phyloP scores from a whole-genome alignment of 108 stramenopile genomes.

The Pseudonitzschia delicatissima region DNA sequence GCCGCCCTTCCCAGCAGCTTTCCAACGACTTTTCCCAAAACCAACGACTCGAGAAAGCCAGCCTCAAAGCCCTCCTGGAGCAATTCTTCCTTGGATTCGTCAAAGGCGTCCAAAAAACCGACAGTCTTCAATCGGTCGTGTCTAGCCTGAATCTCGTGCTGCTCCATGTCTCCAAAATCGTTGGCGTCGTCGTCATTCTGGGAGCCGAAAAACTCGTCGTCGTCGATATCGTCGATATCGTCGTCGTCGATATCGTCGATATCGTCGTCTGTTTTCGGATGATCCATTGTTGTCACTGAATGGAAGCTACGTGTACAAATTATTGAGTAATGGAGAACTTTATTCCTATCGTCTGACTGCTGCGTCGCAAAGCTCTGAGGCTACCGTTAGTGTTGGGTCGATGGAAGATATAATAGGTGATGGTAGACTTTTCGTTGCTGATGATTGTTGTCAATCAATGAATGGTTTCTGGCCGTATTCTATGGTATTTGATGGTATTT shows the following conservation, averaged over 20 bases:
- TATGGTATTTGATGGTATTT: too few relatives aligned
- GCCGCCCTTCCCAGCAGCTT: conserved; percentile 33
- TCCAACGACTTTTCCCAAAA: conserved; percentile 49
- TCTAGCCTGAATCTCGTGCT: conserved; percentile 17
- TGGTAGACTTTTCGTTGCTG: too few relatives aligned
- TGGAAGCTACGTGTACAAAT: too few relatives aligned
- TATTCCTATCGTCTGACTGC: too few relatives aligned
- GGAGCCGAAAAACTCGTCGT: conserved; percentile 35
- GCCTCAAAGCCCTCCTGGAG: conserved; percentile 77
- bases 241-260: background rate
- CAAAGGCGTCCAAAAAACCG: conserved; percentile 65
- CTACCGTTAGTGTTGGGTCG: too few relatives aligned
- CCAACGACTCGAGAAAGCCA: conserved; percentile 61
- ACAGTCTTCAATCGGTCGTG: conserved; percentile 26
- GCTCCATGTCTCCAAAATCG: conserved; percentile 12
- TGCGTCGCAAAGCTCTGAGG: too few relatives aligned
- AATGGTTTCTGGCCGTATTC: too few relatives aligned
- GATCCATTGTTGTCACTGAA: too few relatives aligned
- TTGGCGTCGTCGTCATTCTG: conserved; percentile 15
- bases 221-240: conserved; percentile 2
- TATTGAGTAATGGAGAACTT: too few relatives aligned
- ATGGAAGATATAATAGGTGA: too few relatives aligned
- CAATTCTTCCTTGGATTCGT: conserved; percentile 54
- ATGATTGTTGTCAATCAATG: too few relatives aligned
- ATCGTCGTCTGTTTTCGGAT: background rate